Evolutionary conservation across 225 moss, liverwort and hornwort species (phyloP).

Genomic region (Asterella californica): DNA sequence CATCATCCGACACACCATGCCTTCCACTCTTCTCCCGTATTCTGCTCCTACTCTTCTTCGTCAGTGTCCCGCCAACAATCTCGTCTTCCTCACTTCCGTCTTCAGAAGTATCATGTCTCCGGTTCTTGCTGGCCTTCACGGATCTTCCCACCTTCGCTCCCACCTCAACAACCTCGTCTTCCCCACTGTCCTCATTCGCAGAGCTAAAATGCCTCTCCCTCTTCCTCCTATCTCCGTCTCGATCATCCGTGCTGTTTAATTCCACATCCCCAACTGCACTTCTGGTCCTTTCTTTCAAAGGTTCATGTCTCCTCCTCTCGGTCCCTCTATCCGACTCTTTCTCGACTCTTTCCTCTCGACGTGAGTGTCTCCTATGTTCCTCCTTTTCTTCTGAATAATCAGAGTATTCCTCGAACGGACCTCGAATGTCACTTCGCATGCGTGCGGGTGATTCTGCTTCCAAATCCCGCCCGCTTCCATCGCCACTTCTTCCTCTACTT

Average conservation of each 20-base stretch:
- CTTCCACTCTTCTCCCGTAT: constrained; percentile 21
- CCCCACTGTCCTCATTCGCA: constrained; percentile 18
- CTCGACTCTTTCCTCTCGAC: neutral
- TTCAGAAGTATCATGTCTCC: constrained; percentile 2
- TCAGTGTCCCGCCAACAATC: neutral
- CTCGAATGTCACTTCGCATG: constrained; percentile 1
- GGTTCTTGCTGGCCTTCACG: neutral
- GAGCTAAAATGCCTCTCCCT: constrained; percentile 1
- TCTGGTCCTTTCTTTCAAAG: constrained; percentile 9
- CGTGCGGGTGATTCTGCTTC: neutral
- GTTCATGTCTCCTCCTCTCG: neutral
- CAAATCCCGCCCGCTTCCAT: neutral
- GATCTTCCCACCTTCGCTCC: neutral
- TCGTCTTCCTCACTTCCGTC: constrained; percentile 26
- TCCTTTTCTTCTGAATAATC: constrained; percentile 20
- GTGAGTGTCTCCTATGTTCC: neutral
- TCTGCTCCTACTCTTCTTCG: constrained; percentile 20
- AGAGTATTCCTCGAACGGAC: constrained; percentile 1
- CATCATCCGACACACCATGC: constrained; percentile 8
- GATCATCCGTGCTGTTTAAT: constrained; percentile 6
- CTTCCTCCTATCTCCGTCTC: neutral
- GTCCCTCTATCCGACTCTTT: neutral
- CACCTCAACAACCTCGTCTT: constrained; percentile 12
- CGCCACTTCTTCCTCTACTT: neutral
- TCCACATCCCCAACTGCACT: neutral